Evolutionary conservation across 495 filamentous ascomycete species (phyloP).

Genomic region (Amniculicola lignicola): DNA sequence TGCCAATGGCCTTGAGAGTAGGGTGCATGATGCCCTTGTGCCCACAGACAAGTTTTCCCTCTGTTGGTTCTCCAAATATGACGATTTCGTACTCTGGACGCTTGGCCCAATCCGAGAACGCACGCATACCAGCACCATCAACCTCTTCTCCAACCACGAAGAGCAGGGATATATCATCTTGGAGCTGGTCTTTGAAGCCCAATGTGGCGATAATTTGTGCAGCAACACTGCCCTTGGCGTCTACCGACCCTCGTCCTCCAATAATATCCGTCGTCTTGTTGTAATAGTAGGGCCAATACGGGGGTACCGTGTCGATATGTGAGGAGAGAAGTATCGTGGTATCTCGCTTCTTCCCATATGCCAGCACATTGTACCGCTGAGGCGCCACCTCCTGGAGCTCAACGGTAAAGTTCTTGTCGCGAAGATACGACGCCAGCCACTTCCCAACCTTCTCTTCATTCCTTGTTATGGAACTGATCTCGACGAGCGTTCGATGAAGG

Average conservation of each 20-base stretch:
- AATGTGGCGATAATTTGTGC: slow-evolving; percentile 66
- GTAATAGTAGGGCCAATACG: slow-evolving; percentile 63
- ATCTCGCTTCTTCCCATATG: slow-evolving; percentile 57
- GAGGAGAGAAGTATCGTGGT: slow-evolving; percentile 70
- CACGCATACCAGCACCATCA: slow-evolving; percentile 78
- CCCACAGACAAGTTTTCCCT: slow-evolving; percentile 77
- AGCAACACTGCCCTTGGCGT: slow-evolving; percentile 87
- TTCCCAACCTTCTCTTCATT: slow-evolving; percentile 66
- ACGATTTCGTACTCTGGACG: slow-evolving; percentile 58
- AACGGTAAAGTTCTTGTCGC: slow-evolving; percentile 56
- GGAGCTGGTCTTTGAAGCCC: slow-evolving; percentile 45
- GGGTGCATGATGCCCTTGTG: slow-evolving; percentile 80
- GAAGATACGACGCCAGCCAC: slow-evolving; percentile 67
- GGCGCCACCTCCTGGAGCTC: slow-evolving; percentile 54
- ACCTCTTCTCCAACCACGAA: slow-evolving; percentile 90
- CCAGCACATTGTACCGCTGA: slow-evolving; percentile 73
- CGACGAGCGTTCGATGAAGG: slow-evolving; percentile 72
- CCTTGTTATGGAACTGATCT: slow-evolving; percentile 71
- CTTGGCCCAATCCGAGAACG: slow-evolving; percentile 50
- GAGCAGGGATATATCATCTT: slow-evolving; percentile 61
- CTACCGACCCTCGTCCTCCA: slow-evolving; percentile 77
- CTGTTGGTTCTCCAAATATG: slow-evolving; percentile 91
- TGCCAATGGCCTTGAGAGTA: slow-evolving; percentile 63
- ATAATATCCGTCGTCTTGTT: slow-evolving; percentile 43
- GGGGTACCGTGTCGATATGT: slow-evolving; percentile 69